Base-by-base conservation (phyloP, 345 rosid species). In the Kandelia obovata region DNA sequence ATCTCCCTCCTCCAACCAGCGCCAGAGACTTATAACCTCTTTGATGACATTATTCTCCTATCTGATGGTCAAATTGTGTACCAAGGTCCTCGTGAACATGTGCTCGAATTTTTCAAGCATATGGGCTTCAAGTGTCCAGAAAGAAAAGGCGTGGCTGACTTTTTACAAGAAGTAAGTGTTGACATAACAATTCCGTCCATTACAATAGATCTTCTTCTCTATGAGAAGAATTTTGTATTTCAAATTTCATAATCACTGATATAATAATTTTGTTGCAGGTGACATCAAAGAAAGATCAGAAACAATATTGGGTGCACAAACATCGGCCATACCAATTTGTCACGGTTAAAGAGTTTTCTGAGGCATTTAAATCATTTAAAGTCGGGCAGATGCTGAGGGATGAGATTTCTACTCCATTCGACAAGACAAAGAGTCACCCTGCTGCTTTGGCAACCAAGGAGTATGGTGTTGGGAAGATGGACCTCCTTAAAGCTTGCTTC, bases 1-100 rank as follows among this genome's bases (percentile, higher is more conserved):
- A 84, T 91, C 17, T 85, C 95, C 8, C 90, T 91, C 66, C 86
- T 91, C 13, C 97, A 91, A 77, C 97, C 97, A 4, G 90, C 97
- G 3, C 90, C 97, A 0, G 97, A 91, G 83, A 82, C 95, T 19
- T 74, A 68, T 37, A 74, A 86, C 69, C 84, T 90, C 32, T 90
- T 88, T 30, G 94, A 90, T 69, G 93, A 90, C 67, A 77, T 90
- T 66, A 79, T 90, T 31, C 86, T 90, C 56, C 75, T 90, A 21
- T 85, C 92, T 1, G 90, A 90, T 69, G 83, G 93, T 20, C 85
- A 76, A 53, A 81, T 90, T 5, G 79, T 88, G 64, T 90, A 86
- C 79, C 96, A 90, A 52, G 96, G 93, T 39, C 87, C 88, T 3
- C 84, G 89, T 2, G 88, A 86, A 73, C 56, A 78, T 20, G 81